These are phyloP conservation scores for Tuber aestivum DNA, from an alignment of 495 filamentous ascomycete genomes.

Conservation along the genomic window DNA sequence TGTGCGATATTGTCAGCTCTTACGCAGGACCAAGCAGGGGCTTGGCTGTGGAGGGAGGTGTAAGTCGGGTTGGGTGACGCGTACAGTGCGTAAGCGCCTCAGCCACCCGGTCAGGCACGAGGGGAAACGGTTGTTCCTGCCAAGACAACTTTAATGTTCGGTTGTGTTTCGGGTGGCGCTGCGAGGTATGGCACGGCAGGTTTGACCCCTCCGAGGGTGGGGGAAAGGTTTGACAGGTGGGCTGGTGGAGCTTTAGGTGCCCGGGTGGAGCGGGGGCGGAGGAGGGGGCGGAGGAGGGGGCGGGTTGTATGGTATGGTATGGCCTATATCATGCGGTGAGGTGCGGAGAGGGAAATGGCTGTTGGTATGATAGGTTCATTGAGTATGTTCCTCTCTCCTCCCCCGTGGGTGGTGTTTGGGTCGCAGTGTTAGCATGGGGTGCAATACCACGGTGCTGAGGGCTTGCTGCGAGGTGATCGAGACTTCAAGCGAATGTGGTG, in stretches of 20 bases:
- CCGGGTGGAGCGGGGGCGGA: background rate
- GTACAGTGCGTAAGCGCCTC: background rate
- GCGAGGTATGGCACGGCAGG: background rate
- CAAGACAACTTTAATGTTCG: slow-evolving; percentile 1
- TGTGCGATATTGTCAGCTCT: background rate
- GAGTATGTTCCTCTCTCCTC: no score
- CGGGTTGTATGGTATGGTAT: background rate
- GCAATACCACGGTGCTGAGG: background rate
- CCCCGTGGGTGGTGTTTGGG: no score
- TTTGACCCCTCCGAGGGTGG: background rate
- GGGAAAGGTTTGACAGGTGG: background rate
- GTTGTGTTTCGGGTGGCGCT: background rate
- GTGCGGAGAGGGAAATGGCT: background rate
- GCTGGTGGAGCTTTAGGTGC: background rate
- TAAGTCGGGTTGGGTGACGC: background rate
- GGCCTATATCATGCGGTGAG: background rate
- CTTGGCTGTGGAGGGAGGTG: background rate
- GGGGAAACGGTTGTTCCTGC: background rate
- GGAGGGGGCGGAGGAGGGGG: background rate
- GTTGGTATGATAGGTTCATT: no score
- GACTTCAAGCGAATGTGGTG: background rate
- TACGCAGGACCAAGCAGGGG: background rate
- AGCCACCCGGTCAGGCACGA: background rate
- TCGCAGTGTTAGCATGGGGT: background rate
- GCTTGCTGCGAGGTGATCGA: background rate